These are phyloP conservation scores for Seminavis robusta DNA, from an alignment of 108 stramenopile genomes.

Conservation along the genomic window DNA sequence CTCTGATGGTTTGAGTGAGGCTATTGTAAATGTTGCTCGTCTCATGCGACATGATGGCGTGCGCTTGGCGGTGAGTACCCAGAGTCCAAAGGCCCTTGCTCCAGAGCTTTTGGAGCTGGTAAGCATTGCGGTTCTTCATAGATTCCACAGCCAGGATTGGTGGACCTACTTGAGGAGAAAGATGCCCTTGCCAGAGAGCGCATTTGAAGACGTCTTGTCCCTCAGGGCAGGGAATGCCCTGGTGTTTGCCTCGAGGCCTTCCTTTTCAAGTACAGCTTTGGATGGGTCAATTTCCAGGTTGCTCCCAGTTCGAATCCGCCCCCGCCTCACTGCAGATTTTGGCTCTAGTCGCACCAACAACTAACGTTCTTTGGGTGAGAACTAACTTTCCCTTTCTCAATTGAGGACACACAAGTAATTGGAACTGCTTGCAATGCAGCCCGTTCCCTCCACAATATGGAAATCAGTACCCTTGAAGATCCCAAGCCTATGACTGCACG, in stretches of 20 bases:
- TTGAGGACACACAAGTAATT: no score
- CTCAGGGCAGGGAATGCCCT: constrained; percentile 18
- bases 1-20: constrained; percentile 24
- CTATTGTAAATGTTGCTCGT: constrained; percentile 32
- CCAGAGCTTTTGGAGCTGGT: constrained; percentile 29
- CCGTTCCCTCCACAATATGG: no score
- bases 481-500: no score
- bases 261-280: constrained; percentile 9
- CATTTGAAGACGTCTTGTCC: constrained; percentile 13
- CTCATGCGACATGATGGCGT: constrained; percentile 40
- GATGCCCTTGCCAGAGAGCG: constrained; percentile 11
- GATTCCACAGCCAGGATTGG: constrained; percentile 24
- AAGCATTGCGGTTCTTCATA: constrained; percentile 17
- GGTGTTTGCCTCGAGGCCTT: constrained; percentile 24
- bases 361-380: no score
- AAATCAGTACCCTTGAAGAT: no score
- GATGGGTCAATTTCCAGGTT: no score
- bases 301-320: constrained; percentile 26
- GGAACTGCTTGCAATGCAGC: no score
- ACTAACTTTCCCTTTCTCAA: no score
- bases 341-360: constrained; percentile 20
- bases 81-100: constrained; percentile 26
- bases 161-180: constrained; percentile 15
- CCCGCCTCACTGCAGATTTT: constrained; percentile 24
- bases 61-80: constrained; percentile 29